A percentile compares a stretch with the other conserved stretches of the same genome.
These are phyloP conservation scores for Euclidium syriacum DNA, from an alignment of 345 rosid genomes.

Conservation along the genomic window DNA sequence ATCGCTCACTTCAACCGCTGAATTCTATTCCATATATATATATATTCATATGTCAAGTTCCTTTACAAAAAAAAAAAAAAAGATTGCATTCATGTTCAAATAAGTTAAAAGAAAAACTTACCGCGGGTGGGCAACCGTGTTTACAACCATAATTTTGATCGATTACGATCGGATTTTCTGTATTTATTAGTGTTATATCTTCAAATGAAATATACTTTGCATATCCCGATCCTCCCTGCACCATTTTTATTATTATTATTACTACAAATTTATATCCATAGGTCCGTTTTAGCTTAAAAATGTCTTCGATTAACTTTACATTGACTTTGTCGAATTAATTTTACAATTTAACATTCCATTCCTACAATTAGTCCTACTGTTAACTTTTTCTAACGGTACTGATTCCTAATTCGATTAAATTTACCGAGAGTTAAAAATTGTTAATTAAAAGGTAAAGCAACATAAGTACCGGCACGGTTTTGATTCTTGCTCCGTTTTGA, in stretches of 20 bases:
- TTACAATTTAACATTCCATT: too few relatives aligned
- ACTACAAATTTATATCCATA: neutral
- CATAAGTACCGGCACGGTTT: conserved; percentile 37
- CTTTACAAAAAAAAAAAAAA: too few relatives aligned
- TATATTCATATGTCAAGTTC: too few relatives aligned
- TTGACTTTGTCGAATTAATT: too few relatives aligned
- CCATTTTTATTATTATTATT: neutral
- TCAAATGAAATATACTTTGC: neutral
- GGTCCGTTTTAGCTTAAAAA: too few relatives aligned
- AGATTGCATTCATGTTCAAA: too few relatives aligned
- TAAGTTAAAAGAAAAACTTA: neutral
- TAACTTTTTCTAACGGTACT: too few relatives aligned
- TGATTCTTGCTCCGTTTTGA: conserved; percentile 38
- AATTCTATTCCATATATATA: too few relatives aligned
- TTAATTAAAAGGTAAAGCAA: neutral
- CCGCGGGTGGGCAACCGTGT: neutral
- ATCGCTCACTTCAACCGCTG: neutral
- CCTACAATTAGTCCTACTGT: too few relatives aligned
- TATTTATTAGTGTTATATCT: neutral
- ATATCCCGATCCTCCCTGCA: conserved; percentile 14
- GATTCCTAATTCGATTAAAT: too few relatives aligned
- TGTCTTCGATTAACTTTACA: too few relatives aligned
- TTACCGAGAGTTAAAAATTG: too few relatives aligned
- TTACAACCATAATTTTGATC: conserved; percentile 5
- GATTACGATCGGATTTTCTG: neutral